Evolutionary conservation across 495 filamentous ascomycete genomes (phyloP).

Genomic region (Tuber calosporum): DNA sequence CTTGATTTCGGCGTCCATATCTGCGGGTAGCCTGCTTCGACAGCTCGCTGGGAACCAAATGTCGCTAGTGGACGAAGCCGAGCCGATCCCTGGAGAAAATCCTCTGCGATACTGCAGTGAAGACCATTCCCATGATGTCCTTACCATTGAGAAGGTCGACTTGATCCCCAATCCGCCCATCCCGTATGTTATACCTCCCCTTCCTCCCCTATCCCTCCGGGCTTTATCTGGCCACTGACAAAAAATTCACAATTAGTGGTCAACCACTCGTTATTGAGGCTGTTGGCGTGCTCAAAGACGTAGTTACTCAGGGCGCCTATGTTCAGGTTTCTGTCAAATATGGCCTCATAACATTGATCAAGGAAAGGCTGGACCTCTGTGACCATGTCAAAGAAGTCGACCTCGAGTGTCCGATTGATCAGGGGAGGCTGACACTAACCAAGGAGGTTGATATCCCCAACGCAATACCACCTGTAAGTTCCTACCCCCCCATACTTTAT

Average conservation of each 20-base stretch:
- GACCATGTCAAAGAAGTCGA: slow-evolving; percentile 82
- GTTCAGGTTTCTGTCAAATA: slow-evolving; percentile 84
- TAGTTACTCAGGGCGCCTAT: slow-evolving; percentile 67
- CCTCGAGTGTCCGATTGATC: slow-evolving; percentile 75
- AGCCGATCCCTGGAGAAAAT: slow-evolving; percentile 62
- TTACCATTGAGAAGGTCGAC: slow-evolving; percentile 71
- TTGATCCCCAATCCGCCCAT: slow-evolving; percentile 77
- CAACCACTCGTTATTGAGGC: slow-evolving; percentile 70
- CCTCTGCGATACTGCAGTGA: slow-evolving; percentile 66
- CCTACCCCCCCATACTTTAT: background rate
- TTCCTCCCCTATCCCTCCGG: slow-evolving; percentile 27
- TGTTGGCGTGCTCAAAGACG: slow-evolving; percentile 59
- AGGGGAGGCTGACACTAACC: slow-evolving; percentile 61
- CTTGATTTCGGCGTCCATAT: slow-evolving; percentile 42
- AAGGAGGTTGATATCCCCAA: slow-evolving; percentile 81
- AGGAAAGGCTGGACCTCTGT: slow-evolving; percentile 71
- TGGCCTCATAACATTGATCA: slow-evolving; percentile 81
- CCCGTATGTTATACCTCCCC: slow-evolving; percentile 54
- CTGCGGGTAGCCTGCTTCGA: slow-evolving; percentile 39
- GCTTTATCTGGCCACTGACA: slow-evolving; percentile 7
- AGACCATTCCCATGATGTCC: slow-evolving; percentile 48
- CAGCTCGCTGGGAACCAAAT: slow-evolving; percentile 30
- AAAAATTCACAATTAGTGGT: slow-evolving; percentile 53
- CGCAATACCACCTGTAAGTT: slow-evolving; percentile 78
- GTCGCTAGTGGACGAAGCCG: slow-evolving; percentile 40